Percentiles rank a stretch among this genome's conserved stretches.
phyloP scores from a whole-genome alignment of 768 basidiomycete genomes.

The Xerocomus brunneocitrinus region DNA sequence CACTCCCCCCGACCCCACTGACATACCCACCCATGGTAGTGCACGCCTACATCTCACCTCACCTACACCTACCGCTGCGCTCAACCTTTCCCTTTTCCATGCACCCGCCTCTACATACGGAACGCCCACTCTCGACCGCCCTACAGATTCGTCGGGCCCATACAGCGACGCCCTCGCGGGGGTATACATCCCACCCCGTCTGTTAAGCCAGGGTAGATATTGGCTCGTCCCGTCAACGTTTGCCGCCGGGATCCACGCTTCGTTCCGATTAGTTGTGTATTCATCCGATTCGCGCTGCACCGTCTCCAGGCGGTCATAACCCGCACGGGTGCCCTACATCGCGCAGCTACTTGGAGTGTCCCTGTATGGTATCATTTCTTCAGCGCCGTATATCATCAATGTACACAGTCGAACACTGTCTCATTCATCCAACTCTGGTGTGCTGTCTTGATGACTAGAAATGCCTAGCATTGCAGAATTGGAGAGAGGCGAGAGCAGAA shows the following conservation, averaged over 20 bases:
- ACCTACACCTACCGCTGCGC: constrained; percentile 38
- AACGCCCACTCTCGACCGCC: constrained; percentile 29
- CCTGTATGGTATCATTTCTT: not conserved
- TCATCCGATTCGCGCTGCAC: constrained; percentile 36
- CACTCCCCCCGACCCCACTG: constrained; percentile 26
- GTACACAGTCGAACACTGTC: not conserved
- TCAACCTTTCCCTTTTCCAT: constrained; percentile 61
- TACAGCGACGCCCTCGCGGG: constrained; percentile 76
- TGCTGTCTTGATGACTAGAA: not conserved
- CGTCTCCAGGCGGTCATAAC: constrained; percentile 11
- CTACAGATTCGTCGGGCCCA: constrained; percentile 68
- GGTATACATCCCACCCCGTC: constrained; percentile 52
- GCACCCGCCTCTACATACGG: constrained; percentile 14
- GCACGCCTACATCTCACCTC: constrained; percentile 63
- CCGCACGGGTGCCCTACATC: not conserved
- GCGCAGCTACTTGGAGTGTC: not conserved
- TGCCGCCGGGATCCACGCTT: constrained; percentile 49
- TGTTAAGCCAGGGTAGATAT: constrained; percentile 59
- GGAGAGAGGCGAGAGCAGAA: constrained; percentile 45
- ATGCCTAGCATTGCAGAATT: not conserved
- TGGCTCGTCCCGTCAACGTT: constrained; percentile 72
- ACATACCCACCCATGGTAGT: constrained; percentile 33
- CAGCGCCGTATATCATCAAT: not conserved
- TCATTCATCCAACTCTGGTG: not conserved
- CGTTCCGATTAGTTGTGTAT: constrained; percentile 61